Evolutionary conservation across 169 alveolate species (phyloP).

Genomic region (Eimeria nieschulzi): DNA sequence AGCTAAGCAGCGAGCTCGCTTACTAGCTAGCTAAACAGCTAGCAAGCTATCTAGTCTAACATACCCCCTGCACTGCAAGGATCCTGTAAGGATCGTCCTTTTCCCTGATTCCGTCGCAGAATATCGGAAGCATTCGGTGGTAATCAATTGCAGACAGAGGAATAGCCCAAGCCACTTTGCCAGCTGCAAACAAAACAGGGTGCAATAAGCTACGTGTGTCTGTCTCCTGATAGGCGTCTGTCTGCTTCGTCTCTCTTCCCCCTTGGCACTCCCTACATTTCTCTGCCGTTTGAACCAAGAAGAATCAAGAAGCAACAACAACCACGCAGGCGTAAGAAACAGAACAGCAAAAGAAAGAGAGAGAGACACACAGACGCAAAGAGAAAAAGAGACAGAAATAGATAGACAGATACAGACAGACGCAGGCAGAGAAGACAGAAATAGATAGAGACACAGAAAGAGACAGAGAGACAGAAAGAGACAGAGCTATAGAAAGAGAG

Average conservation of each 20-base stretch:
- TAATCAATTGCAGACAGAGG: conserved; percentile 90
- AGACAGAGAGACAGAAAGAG: not conserved
- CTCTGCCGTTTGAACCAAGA: too few species aligned
- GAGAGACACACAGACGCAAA: not conserved
- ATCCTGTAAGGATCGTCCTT: conserved; percentile 92
- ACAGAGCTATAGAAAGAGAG: not conserved
- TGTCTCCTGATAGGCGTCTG: conserved; percentile 69
- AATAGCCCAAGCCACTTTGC: conserved; percentile 88
- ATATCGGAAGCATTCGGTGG: conserved; percentile 93
- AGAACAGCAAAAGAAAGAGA: not conserved
- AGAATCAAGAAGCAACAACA: too few species aligned
- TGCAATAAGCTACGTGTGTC: not conserved
- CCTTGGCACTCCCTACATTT: too few species aligned
- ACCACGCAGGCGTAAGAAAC: too few species aligned
- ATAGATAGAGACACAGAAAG: not conserved
- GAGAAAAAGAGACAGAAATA: too few species aligned
- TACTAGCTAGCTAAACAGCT: conserved; percentile 20
- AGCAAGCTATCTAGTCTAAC: not conserved
- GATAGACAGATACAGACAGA: too few species aligned
- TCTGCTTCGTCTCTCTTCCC: too few species aligned
- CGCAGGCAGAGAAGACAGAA: too few species aligned
- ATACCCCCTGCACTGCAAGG: conserved; percentile 87
- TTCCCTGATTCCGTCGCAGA: conserved; percentile 95
- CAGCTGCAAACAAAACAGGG: conserved; percentile 75
- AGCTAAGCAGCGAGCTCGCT: not conserved